Conservation (phyloP, 2,329 filamentous ascomycete species). For the Hymenoscyphus salicellus region DNA sequence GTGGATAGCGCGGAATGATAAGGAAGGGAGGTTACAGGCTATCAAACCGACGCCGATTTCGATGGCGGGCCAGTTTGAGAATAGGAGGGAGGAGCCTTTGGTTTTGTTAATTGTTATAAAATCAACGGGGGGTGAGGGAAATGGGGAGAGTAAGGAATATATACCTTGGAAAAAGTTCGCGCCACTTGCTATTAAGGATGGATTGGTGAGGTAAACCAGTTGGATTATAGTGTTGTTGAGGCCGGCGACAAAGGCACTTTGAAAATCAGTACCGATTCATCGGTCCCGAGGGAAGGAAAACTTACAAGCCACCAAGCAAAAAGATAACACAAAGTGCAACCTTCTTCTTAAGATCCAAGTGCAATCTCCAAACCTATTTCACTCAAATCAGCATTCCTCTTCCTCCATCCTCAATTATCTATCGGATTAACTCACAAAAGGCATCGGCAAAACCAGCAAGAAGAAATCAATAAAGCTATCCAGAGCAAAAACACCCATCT, state of each 20-base stretch:
- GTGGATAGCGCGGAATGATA: neutral
- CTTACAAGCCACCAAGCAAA: neutral
- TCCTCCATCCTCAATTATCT: neutral
- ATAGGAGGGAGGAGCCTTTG: neutral
- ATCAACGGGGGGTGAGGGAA: neutral
- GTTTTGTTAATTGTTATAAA: neutral
- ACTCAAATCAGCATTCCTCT: neutral
- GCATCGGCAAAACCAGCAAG: neutral
- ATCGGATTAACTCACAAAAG: neutral
- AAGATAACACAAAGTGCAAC: neutral
- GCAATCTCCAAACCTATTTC: neutral
- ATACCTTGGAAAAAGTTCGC: neutral
- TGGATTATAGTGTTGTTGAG: neutral
- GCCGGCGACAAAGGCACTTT: neutral
- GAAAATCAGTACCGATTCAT: neutral
- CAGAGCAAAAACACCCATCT: neutral
- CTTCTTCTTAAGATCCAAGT: neutral
- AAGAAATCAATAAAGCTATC: neutral
- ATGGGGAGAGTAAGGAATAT: neutral
- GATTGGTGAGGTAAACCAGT: neutral
- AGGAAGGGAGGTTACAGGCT: neutral
- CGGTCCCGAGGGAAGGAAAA: neutral
- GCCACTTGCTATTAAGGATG: neutral
- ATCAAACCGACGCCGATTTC: neutral
- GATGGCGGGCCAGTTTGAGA: neutral